Evolutionary conservation across 1,284 basidiomycete species (phyloP).

Genomic region (Mycena citricolor): DNA sequence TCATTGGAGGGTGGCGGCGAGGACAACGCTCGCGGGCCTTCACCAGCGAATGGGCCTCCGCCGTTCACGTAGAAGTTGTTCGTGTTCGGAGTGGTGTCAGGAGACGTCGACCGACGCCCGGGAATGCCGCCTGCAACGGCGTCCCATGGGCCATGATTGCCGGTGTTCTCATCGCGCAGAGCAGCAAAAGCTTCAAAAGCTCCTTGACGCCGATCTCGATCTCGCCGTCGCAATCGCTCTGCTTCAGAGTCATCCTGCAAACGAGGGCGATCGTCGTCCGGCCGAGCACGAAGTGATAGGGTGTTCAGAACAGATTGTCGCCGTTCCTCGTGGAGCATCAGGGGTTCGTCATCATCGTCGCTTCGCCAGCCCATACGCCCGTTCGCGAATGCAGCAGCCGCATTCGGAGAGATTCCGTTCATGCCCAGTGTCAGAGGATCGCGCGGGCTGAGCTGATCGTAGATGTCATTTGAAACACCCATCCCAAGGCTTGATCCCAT

Average conservation of each 20-base stretch:
- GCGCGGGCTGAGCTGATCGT: background rate
- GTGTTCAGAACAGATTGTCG: no score
- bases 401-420: no score
- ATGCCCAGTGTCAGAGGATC: conserved; percentile 1
- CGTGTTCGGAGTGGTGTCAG: conserved; percentile 1
- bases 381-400: no score
- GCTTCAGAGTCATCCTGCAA: conserved; percentile 1
- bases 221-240: conserved; percentile 9
- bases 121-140: conserved; percentile 2
- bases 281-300: conserved; percentile 30
- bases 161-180: no score
- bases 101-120: conserved; percentile 12
- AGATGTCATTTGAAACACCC: background rate
- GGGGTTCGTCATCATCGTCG: no score
- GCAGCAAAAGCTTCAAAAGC: conserved; percentile 13
- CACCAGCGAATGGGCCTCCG: conserved; percentile 9
- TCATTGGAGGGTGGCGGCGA: conserved; percentile 18
- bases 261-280: background rate
- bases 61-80: conserved; percentile 1
- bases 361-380: no score
- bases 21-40: conserved; percentile 20
- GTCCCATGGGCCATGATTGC: no score
- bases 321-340: no score
- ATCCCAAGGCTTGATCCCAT: conserved; percentile 16
- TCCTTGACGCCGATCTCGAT: conserved; percentile 7